Evolutionary conservation across 2,329 filamentous ascomycete genomes (phyloP).

Genomic region (Alternaria incomplexa): DNA sequence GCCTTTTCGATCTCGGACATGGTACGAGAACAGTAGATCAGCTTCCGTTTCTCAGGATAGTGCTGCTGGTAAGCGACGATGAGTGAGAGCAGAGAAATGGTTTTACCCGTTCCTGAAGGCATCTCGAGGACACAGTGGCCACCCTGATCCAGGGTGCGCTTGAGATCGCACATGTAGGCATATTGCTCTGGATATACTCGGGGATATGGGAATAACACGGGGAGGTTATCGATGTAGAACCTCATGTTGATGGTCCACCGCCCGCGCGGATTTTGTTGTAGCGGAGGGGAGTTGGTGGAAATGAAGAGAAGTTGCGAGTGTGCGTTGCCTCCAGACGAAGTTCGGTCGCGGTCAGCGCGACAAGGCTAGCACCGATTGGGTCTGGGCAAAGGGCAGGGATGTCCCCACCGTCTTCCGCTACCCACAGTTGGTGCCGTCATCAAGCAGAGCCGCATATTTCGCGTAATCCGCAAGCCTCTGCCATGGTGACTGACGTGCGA

Average conservation of each 20-base stretch:
- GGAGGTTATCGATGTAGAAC: slow-evolving; percentile 78
- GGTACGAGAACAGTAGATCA: slow-evolving; percentile 99
- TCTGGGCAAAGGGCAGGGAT: slow-evolving; percentile 13
- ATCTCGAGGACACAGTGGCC: slow-evolving; percentile 98
- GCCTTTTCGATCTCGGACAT: slow-evolving; percentile 99
- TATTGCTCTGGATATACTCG: slow-evolving; percentile 69
- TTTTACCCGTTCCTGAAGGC: slow-evolving; percentile 98
- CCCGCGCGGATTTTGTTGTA: slow-evolving; percentile 28
- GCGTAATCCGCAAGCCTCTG: slow-evolving; percentile 1
- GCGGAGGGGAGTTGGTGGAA: slow-evolving; percentile 22
- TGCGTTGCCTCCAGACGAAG: slow-evolving; percentile 14
- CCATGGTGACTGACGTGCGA: background rate
- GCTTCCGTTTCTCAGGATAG: slow-evolving; percentile 89
- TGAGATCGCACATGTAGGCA: slow-evolving; percentile 83
- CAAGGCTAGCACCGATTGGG: background rate
- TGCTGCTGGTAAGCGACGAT: slow-evolving; percentile 97
- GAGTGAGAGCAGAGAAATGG: slow-evolving; percentile 89
- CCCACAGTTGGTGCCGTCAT: slow-evolving; percentile 30
- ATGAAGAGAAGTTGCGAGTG: slow-evolving; percentile 9
- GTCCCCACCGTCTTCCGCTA: slow-evolving; percentile 12
- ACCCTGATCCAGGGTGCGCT: slow-evolving; percentile 87
- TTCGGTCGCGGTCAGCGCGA: slow-evolving; percentile 1
- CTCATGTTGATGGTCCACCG: slow-evolving; percentile 63
- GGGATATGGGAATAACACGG: slow-evolving; percentile 76
- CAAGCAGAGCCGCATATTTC: slow-evolving; percentile 22